phyloP scores from a whole-genome alignment of 805 yeast species.

The Cyberlindnera xylosilytica region DNA sequence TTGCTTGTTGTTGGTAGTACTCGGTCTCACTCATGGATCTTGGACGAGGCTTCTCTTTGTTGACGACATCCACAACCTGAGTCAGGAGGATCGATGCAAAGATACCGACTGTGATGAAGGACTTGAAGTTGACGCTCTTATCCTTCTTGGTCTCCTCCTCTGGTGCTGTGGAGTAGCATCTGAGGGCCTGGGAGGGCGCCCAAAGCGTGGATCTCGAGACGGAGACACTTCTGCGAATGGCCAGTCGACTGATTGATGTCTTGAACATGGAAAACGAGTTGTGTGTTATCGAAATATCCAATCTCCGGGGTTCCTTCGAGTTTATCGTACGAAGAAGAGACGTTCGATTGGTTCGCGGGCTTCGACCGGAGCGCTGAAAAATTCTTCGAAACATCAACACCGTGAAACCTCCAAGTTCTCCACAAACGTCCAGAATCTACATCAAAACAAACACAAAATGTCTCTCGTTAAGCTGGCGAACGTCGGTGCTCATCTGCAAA shows the following conservation, averaged over 20 bases:
- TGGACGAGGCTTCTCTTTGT: constrained; percentile 31
- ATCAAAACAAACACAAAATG: constrained; percentile 42
- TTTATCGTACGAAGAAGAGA: neutral
- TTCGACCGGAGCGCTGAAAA: constrained; percentile 6
- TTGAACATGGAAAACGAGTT: neutral
- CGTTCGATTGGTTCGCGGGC: neutral
- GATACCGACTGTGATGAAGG: constrained; percentile 40
- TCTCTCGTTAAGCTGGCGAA: constrained; percentile 82
- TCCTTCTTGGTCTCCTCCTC: constrained; percentile 10
- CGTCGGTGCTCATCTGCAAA: constrained; percentile 85
- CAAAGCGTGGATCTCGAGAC: neutral
- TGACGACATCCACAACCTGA: constrained; percentile 35
- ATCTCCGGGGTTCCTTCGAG: too few relatives aligned
- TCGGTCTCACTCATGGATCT: constrained; percentile 34
- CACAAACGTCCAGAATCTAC: neutral
- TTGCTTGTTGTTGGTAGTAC: constrained; percentile 43
- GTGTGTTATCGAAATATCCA: too few relatives aligned
- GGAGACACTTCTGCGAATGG: neutral
- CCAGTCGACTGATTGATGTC: neutral
- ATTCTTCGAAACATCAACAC: constrained; percentile 7
- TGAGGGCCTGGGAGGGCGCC: neutral
- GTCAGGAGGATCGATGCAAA: constrained; percentile 43
- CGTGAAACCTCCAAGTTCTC: neutral
- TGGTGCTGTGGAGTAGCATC: constrained; percentile 13
- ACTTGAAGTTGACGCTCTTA: constrained; percentile 37